Evolutionary conservation across 176 grass and related monocot genomes (phyloP), one percentile per base, ranked within the genome.

Genomic region (Themeda triandra): DNA sequence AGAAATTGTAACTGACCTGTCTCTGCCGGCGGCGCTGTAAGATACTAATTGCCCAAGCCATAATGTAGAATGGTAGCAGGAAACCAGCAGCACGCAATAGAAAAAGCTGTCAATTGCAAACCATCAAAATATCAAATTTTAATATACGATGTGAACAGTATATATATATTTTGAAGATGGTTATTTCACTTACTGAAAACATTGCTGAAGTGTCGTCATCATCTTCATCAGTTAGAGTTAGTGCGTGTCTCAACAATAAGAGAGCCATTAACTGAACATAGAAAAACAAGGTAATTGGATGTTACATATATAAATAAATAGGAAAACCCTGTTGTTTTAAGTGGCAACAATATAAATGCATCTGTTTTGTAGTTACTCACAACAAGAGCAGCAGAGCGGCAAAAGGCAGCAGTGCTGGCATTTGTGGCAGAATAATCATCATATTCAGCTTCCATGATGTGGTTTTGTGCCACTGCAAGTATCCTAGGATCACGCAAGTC

Each of bases 11-110:
- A 82, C 85, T 93, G 66, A 98, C 95, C 92, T 95, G 95, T 69
- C 87, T 84, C 69, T 90, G 91, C 77, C 91, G 93, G 67, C 89
- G 86, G 31, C 75, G 89, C 82, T 95, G 95, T 65, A 98, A 87
- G 41, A 98, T 92, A 86, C 89, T 95, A 78, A 95, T 93, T 31
- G 89, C 91, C 95, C 95, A 95, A 72, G 91, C 92, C 91, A 98
- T 95, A 73, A 95, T 89, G 86, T 98, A 98, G 76, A 94, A 95
- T 48, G 96, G 93, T 29, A 98, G 73, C 62, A 98, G 87, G 78
- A 98, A 98, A 79, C 91, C 91, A 85, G 89, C 91, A 85, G 93
- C 89, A 23, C 89, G 87, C 46, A 98, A 72, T 69, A 98, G 89
- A 82, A 98, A 98, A 85, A 93, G 91, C 93, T 98, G 73, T 15